Percentiles rank a stretch among this genome's conserved stretches.
phyloP scores from a whole-genome alignment of 768 basidiomycete species.

The Lactarius psammicola region DNA sequence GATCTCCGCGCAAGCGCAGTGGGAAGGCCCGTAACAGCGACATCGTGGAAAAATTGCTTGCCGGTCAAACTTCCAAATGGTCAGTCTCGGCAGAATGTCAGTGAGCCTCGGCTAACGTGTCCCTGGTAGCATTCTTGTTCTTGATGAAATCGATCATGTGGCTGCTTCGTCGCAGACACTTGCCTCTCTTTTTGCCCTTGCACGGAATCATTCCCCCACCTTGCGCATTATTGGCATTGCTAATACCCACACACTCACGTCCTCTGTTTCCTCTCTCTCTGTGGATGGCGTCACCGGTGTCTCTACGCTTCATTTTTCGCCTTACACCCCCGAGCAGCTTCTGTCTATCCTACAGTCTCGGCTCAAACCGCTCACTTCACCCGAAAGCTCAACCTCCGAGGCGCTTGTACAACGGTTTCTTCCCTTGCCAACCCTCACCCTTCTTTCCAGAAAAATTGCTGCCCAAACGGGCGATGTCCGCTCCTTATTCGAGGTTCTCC shows the following conservation, averaged over 20 bases:
- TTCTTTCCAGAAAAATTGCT: slow-evolving; percentile 79
- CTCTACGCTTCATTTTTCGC: slow-evolving; percentile 73
- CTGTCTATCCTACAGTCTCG: slow-evolving; percentile 66
- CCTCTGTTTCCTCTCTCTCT: slow-evolving; percentile 43
- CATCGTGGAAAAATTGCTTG: slow-evolving; percentile 46
- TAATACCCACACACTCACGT: slow-evolving; percentile 82
- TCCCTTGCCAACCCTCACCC: slow-evolving; percentile 58
- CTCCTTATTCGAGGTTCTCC: slow-evolving; percentile 73
- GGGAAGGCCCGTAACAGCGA: slow-evolving; percentile 41
- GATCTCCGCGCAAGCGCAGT: slow-evolving; percentile 38
- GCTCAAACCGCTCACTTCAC: slow-evolving; percentile 49
- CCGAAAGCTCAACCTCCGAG: slow-evolving; percentile 28
- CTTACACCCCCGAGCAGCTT: slow-evolving; percentile 73
- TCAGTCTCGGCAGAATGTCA: slow-evolving; percentile 32
- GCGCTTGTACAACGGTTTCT: slow-evolving; percentile 51
- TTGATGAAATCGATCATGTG: slow-evolving; percentile 88
- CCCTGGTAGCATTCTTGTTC: slow-evolving; percentile 59
- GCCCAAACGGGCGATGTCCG: slow-evolving; percentile 82
- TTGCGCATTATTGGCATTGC: slow-evolving; percentile 82
- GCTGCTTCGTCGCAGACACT: slow-evolving; percentile 59
- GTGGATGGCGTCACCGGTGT: slow-evolving; percentile 38
- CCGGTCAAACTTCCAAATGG: slow-evolving; percentile 52
- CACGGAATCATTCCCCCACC: slow-evolving; percentile 48
- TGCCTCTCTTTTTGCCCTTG: slow-evolving; percentile 64
- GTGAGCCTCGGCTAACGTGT: slow-evolving; percentile 26